Evolutionary conservation across 1,284 basidiomycete species (phyloP), one percentile per base, ranked within the genome.

Genomic region (Leccinum ponderosum): DNA sequence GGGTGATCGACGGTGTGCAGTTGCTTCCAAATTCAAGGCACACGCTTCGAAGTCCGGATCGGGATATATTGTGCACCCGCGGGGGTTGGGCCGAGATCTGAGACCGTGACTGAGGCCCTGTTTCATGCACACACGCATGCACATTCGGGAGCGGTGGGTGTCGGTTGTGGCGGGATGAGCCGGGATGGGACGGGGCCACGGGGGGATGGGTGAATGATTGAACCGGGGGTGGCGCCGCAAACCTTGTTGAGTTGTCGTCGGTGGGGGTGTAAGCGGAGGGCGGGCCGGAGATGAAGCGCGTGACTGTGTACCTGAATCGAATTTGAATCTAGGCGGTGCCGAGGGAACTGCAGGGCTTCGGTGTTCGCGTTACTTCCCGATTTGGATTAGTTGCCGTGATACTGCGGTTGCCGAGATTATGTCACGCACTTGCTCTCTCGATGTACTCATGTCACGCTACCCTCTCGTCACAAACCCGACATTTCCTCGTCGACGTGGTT

Each of bases 361-460:
- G 68, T 64, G 69, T 63, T 73, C 73, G 69, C 69, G 72, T 74
- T 68, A 58, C 55, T 53, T 6, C 64, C 70, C 65, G 70, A 69
- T 69, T 66, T 62, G 68, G 70, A 29, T 57, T 62, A 60, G 72
- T 72, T 72, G 70, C 67, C 71, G 69, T 63, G 63, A 69, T 68
- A 62, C 64, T 75, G 66, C 75, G 69, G 74, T 73, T 76, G 71
- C 74, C 67, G 72, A 74, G 67, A 73, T 72, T 71, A 70, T 66
- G 71, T 73, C 70, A 72, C 69, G 47, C 57, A 62, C 66, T 20
- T 11, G 17, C 44, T 47, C 68, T 44, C 55, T 66, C 66, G 65
- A 66, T 71, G 66, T 27, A 52, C n/a, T 9, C 55, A 59, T 65
- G 68, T 69, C 70, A 72, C 70, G 54, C 7, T 29, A 33, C 11